These are phyloP conservation scores for Triadica sebifera DNA, from an alignment of 345 rosid species.

Conservation along the genomic window DNA sequence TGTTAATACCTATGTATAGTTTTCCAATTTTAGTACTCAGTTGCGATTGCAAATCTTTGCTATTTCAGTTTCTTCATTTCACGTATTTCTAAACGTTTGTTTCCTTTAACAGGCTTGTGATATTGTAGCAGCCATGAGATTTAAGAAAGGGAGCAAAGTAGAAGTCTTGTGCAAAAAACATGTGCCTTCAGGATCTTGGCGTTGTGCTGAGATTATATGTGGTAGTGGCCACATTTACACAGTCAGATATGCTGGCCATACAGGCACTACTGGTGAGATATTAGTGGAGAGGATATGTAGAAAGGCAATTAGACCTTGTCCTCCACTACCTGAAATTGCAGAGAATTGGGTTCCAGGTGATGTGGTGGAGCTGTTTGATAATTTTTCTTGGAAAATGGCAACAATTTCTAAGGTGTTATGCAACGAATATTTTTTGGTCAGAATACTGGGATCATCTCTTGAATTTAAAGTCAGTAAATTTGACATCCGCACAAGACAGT, in stretches of 20 bases:
- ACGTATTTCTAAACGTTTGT: conserved; percentile 12
- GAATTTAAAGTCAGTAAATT: conserved; percentile 47
- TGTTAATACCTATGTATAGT: background rate
- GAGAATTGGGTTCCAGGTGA: conserved; percentile 64
- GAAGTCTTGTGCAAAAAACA: conserved; percentile 62
- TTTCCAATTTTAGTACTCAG: background rate
- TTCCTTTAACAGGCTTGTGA: conserved; percentile 26
- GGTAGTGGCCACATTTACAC: conserved; percentile 62
- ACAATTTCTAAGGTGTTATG: conserved; percentile 50
- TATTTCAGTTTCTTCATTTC: background rate
- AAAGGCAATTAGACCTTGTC: conserved; percentile 64
- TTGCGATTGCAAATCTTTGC: background rate
- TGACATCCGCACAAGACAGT: conserved; percentile 58
- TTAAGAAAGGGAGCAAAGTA: conserved; percentile 60
- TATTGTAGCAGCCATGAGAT: conserved; percentile 45
- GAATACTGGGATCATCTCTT: conserved; percentile 61
- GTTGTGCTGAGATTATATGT: conserved; percentile 59
- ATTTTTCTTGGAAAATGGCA: conserved; percentile 77
- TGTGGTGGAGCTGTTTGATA: conserved; percentile 64
- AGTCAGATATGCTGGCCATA: conserved; percentile 43
- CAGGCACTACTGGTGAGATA: conserved; percentile 17
- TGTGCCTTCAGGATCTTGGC: conserved; percentile 72
- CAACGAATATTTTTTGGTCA: conserved; percentile 44
- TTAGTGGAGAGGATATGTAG: conserved; percentile 43
- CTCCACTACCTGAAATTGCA: conserved; percentile 35